A percentile compares a stretch with the other conserved stretches of the same genome.
phyloP scores from a whole-genome alignment of 495 filamentous ascomycete genomes.

The Cercophora samala region DNA sequence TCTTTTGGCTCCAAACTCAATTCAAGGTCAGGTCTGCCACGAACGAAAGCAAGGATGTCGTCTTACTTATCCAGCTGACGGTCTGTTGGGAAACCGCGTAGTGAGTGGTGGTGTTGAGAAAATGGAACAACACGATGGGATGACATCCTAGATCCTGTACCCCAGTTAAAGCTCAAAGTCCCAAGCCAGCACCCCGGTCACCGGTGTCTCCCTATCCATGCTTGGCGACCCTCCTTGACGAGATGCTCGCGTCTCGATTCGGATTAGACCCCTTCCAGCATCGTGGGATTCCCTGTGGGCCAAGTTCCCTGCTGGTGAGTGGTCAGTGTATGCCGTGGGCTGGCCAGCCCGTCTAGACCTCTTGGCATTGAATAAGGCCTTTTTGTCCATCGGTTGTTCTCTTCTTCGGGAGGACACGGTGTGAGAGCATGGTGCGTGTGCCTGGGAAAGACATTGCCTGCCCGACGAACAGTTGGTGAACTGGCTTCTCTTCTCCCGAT shows the following conservation, averaged over 20 bases:
- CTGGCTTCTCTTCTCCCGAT: not conserved
- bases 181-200: constrained; percentile 21
- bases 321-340: not conserved
- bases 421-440: too few species aligned
- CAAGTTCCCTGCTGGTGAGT: not conserved
- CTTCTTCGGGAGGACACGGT: not conserved
- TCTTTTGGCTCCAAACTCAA: not conserved
- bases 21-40: not conserved
- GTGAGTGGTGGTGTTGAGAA: not conserved
- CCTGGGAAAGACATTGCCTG: not conserved
- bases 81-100: not conserved
- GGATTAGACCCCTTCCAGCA: constrained; percentile 25
- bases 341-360: constrained; percentile 2
- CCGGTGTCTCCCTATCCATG: constrained; percentile 27
- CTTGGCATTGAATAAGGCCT: constrained; percentile 3
- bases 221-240: constrained; percentile 24
- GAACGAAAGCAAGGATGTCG: not conserved
- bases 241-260: constrained; percentile 23
- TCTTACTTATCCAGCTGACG: not conserved
- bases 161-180: not conserved
- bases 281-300: constrained; percentile 18
- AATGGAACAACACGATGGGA: not conserved
- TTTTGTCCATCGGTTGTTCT: not conserved
- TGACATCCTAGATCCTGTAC: not conserved
- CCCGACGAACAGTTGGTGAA: not conserved